Evolutionary conservation across 495 filamentous ascomycete species (phyloP).

Genomic region (Trichoderma asperelloides): DNA sequence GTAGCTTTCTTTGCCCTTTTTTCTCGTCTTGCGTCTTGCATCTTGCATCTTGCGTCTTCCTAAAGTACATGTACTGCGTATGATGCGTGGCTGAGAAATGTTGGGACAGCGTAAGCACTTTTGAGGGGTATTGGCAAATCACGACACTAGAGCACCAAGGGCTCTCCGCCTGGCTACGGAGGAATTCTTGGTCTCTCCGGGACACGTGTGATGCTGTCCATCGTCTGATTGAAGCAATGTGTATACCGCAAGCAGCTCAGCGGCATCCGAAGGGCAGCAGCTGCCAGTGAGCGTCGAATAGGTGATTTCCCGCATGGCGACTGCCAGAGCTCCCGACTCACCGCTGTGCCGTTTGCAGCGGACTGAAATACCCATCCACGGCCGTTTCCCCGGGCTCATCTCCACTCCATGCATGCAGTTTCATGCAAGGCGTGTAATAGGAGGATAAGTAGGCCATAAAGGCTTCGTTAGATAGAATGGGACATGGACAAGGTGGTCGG

Average conservation of each 20-base stretch:
- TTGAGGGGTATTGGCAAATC: not conserved
- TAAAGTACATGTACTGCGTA: not conserved
- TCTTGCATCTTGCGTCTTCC: not conserved
- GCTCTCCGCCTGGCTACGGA: not conserved
- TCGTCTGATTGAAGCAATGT: not conserved
- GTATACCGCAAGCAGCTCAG: not conserved
- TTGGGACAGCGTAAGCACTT: not conserved
- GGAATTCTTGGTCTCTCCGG: not conserved
- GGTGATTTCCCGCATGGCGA: not conserved
- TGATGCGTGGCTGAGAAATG: not conserved
- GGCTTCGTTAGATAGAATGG: not conserved
- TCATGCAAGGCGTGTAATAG: not conserved
- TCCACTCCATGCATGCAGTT: not conserved
- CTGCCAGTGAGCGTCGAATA: not conserved
- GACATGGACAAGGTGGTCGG: not conserved
- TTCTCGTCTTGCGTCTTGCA: too few species aligned
- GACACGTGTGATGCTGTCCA: slow-evolving; percentile 1
- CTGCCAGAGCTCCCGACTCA: not conserved
- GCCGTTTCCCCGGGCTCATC: not conserved
- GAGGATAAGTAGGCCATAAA: not conserved
- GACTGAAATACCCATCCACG: not conserved
- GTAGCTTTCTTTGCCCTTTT: not conserved
- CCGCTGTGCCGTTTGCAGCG: not conserved
- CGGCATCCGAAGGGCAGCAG: not conserved
- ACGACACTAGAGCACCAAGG: not conserved